Evolutionary conservation across 495 filamentous ascomycete genomes (phyloP).

Genomic region (Penicillium cataractarum): DNA sequence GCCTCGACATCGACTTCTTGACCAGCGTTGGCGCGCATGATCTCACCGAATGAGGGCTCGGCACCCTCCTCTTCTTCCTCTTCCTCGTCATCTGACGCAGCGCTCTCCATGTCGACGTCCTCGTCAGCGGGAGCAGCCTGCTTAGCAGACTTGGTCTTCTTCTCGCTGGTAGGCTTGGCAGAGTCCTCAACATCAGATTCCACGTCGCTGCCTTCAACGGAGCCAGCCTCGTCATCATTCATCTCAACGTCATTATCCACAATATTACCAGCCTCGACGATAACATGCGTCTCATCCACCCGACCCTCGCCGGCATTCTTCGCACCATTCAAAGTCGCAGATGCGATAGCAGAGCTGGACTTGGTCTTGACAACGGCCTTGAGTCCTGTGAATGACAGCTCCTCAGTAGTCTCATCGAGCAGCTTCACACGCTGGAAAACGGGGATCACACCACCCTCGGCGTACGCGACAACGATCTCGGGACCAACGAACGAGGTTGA

Average conservation of each 20-base stretch:
- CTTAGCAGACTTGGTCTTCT: conserved; percentile 37
- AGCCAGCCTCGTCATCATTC: conserved; percentile 45
- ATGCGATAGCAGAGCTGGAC: conserved; percentile 44
- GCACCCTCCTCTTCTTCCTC: conserved; percentile 53
- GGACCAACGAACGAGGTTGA: conserved; percentile 52
- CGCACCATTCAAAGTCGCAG: conserved; percentile 57
- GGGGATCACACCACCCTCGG: conserved; percentile 59
- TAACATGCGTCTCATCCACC: conserved; percentile 75
- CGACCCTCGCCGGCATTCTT: conserved; percentile 61
- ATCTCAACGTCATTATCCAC: conserved; percentile 54
- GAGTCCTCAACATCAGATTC: conserved; percentile 50
- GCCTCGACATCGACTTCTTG: conserved; percentile 78
- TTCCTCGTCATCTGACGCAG: conserved; percentile 42
- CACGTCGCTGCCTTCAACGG: conserved; percentile 41
- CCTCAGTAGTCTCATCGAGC: conserved; percentile 52
- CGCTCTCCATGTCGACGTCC: conserved; percentile 50
- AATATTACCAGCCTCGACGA: conserved; percentile 56
- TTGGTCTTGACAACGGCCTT: conserved; percentile 53
- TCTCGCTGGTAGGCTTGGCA: conserved; percentile 37
- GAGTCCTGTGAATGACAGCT: conserved; percentile 48
- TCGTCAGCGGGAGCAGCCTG: conserved; percentile 34
- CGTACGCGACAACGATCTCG: conserved; percentile 54
- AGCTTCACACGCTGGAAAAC: conserved; percentile 58
- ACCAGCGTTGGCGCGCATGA: conserved; percentile 68
- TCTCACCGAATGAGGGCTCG: conserved; percentile 86